Evolutionary conservation across 1,284 basidiomycete genomes (phyloP).

Genomic region (Rhodotorula sp.): DNA sequence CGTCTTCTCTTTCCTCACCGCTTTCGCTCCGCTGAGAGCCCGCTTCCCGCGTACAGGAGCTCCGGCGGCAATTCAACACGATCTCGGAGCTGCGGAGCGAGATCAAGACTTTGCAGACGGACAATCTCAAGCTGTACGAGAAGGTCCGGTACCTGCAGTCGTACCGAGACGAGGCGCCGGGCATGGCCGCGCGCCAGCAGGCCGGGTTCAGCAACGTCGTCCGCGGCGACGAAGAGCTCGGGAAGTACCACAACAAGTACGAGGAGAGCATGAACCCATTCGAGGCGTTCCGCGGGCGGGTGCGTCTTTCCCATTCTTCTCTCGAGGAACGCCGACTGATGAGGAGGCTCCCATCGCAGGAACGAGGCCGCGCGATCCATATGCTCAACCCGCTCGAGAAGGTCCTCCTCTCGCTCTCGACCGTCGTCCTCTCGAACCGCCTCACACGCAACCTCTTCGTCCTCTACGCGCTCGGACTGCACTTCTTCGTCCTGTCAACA

Average conservation of each 20-base stretch:
- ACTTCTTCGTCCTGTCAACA: slow-evolving; percentile 75
- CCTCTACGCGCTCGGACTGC: slow-evolving; percentile 74
- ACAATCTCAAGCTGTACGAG: slow-evolving; percentile 93
- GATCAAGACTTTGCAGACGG: slow-evolving; percentile 81
- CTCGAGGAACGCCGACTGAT: not conserved
- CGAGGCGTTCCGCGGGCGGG: slow-evolving; percentile 90
- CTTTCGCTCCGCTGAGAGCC: not conserved
- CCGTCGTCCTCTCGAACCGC: slow-evolving; percentile 82
- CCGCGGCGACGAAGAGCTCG: slow-evolving; percentile 68
- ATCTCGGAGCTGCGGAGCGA: slow-evolving; percentile 87
- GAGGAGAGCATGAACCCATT: slow-evolving; percentile 98
- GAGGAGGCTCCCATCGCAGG: slow-evolving; percentile 58
- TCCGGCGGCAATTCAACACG: slow-evolving; percentile 88
- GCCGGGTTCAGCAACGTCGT: slow-evolving; percentile 34
- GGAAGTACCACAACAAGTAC: slow-evolving; percentile 85
- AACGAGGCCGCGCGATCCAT: slow-evolving; percentile 86
- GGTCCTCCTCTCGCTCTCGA: slow-evolving; percentile 79
- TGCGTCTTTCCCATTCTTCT: slow-evolving; percentile 55
- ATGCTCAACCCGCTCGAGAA: slow-evolving; percentile 90
- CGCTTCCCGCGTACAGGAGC: slow-evolving; percentile 61
- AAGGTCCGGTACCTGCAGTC: slow-evolving; percentile 96
- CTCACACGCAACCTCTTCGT: slow-evolving; percentile 68
- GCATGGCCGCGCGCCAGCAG: slow-evolving; percentile 18
- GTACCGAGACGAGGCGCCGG: slow-evolving; percentile 64
- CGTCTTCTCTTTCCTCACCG: slow-evolving; percentile 26